Base-by-base conservation (phyloP, 2,329 filamentous ascomycete species). In the Aspergillus quadrilineatus region DNA sequence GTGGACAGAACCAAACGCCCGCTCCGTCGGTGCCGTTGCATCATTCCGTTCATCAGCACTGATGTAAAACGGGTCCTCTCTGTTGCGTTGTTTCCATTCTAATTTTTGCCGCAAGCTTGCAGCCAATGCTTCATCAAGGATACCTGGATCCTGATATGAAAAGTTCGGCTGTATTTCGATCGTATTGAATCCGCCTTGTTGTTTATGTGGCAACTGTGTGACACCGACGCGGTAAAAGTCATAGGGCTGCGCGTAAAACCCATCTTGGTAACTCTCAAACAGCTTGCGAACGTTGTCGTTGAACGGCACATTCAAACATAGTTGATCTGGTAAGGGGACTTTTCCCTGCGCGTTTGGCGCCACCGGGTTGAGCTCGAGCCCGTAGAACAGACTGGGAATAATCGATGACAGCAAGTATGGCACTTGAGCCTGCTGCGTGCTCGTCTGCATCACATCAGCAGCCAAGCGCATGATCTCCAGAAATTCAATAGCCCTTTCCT, bases 61-160 rank as follows among this genome's bases (percentile, higher is more conserved):
- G 67, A 99, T 97, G 69, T 99, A 99, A 72, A 96, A 99, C 0
- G 94, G 94, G 67, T 99, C 94, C 68, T 97, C 93, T 64, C 84
- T 89, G 72, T 96, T 90, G 55, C 91, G 85, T 69, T 96, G 92
- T 55, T 82, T 77, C 9, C 92, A 84, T 68, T 96, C 90, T 4
- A 87, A 85, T 65, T 87, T 89, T 60, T 89, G 84, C 60, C 86
- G 82, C 4, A 89, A 89, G 42, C 90, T 71, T 46, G 90, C 90
- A 64, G 91, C 88, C 1, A 87, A 79, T 59, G 93, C 89, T 32
- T 92, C 86, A 54, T 87, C 82, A 14, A 57, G 26, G 37, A 59
- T 54, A 14, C 65, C 39, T 12, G 49, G 30, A 37, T 67, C 68
- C 61, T 78, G 74, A 56, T 79, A 77, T 26, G 75, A 75, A 30